Base-by-base conservation (phyloP, 306 rosid genomes). In the Castanea crenata region DNA sequence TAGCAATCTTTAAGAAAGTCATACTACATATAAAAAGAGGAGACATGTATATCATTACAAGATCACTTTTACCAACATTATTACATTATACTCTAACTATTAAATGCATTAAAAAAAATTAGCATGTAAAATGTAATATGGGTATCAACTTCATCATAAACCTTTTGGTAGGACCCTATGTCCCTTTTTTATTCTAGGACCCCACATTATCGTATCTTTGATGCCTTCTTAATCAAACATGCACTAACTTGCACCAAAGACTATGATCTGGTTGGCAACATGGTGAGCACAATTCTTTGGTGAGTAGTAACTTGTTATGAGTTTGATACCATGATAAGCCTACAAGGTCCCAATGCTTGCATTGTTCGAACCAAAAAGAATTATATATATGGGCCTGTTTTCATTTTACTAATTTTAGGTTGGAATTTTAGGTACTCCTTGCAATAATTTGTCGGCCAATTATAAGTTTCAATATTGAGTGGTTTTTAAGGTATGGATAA, bases 211-310 rank as follows among this genome's bases (percentile, higher is more conserved):
- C 84, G 74, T 78, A 61, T 44, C 69, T 61, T 71, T 18, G 80
- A 75, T 74, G 84, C 86, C 80, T 75, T 82, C 71, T 78, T 55
- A 52, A 79, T 78, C 79, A 49, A 83, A 69, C 77, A 86, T 73
- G 81, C 71, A 76, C 34, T 74, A 71, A 32, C 73, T 41, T 83
- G 81, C 55, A 59, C 61, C 59, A 73, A 78, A 71, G 78, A 77
- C 29, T 64, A 85, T 88, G 78, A 90, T 90, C 80, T 23, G 65
- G 96, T 82, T 91, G 92, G 92, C 81, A 81, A 83, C 54, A 76
- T 78, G 86, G 93, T 82, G 75, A 75, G 80, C 92, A 89, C 6
- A 81, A 81, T 81, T 83, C 55, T 77, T 64, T 41, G 76, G 83
- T 31, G 81, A 67, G 25, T 82, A 18, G 75, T 68, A 81, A 85